Conservation (phyloP, 805 yeast species). For the Zygosaccharomyces gambellarensis region DNA sequence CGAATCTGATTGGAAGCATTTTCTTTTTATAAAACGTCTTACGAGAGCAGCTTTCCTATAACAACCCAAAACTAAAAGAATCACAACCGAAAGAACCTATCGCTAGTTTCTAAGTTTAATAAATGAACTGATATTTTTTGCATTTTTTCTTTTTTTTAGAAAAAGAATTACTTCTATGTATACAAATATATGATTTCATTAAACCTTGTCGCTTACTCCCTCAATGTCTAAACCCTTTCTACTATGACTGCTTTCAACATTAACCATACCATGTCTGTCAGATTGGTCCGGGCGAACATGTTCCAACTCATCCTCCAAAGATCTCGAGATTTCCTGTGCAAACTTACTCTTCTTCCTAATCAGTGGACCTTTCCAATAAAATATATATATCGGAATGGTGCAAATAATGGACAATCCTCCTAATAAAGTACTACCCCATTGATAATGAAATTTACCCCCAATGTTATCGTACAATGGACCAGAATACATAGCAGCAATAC, state of each 20-base stretch:
- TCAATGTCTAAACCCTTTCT: not conserved
- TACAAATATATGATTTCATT: not conserved
- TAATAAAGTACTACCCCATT: slow-evolving; percentile 7
- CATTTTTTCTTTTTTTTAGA: no score
- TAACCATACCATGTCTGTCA: not conserved
- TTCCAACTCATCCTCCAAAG: slow-evolving; percentile 4
- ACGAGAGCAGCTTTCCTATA: no score
- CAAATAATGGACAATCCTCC: slow-evolving; percentile 6
- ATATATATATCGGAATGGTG: slow-evolving; percentile 8
- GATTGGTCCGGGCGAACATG: not conserved
- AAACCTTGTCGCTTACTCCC: not conserved
- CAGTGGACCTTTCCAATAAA: slow-evolving; percentile 6
- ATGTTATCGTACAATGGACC: slow-evolving; percentile 7
- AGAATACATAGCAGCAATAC: slow-evolving; percentile 9
- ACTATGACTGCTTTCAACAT: not conserved
- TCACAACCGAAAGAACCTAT: no score
- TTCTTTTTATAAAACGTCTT: not conserved
- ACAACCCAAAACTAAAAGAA: no score
- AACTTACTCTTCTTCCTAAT: slow-evolving; percentile 7
- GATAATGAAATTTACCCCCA: slow-evolving; percentile 8
- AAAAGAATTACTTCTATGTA: no score
- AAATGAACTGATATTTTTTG: no score
- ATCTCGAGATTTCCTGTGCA: slow-evolving; percentile 6
- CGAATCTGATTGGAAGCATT: slow-evolving; percentile 66
- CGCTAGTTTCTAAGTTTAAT: no score